phyloP scores from a whole-genome alignment of 148 eudicot species.

The Suaeda aralocaspica region DNA sequence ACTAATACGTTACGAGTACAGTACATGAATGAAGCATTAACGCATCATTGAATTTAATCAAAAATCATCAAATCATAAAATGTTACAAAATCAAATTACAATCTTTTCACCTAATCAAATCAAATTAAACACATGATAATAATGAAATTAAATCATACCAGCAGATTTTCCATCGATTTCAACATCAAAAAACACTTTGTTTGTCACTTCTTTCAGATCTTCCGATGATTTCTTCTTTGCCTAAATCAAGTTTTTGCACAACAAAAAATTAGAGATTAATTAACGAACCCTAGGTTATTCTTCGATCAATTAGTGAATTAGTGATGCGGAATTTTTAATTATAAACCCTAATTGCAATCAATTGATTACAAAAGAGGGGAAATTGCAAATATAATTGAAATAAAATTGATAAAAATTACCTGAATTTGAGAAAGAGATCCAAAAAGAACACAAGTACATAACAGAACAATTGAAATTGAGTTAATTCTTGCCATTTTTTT shows the following conservation, averaged over 20 bases:
- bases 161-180: constrained; percentile 88
- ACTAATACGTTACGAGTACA: too few relatives aligned
- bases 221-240: constrained; percentile 75
- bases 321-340: constrained; percentile 2
- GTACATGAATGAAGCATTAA: too few relatives aligned
- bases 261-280: constrained; percentile 5
- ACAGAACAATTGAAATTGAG: constrained; percentile 24
- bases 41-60: too few relatives aligned
- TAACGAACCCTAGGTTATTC: background rate
- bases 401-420: constrained; percentile 26
- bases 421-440: constrained; percentile 52
- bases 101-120: background rate
- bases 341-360: constrained; percentile 10
- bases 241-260: constrained; percentile 32
- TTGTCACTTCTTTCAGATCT: constrained; percentile 76
- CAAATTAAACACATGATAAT: too few relatives aligned
- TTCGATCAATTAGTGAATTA: background rate
- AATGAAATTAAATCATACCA: constrained; percentile 38
- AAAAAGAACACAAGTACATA: constrained; percentile 38
- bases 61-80: too few relatives aligned
- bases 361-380: background rate
- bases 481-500: constrained; percentile 40
- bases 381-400: background rate
- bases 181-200: constrained; percentile 87
- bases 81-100: background rate